A percentile compares a stretch with the other conserved stretches of the same genome.
phyloP scores from a whole-genome alignment of 2,329 filamentous ascomycete species.

The Anthostomella pinea region DNA sequence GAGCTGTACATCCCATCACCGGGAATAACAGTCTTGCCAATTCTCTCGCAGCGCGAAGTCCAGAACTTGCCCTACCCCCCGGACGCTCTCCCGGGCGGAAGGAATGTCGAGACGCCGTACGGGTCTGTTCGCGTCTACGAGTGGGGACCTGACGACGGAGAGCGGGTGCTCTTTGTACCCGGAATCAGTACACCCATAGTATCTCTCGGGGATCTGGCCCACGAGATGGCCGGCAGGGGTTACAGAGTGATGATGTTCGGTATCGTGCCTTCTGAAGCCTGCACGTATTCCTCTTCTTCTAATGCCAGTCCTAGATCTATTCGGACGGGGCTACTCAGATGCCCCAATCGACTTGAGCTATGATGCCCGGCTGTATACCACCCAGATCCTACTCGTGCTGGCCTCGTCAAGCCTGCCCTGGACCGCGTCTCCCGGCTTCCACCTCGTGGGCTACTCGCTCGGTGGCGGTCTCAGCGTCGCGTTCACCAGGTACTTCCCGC shows the following conservation, averaged over 20 bases:
- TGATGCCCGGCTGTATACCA: slow-evolving; percentile 61
- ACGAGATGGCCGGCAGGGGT: slow-evolving; percentile 61
- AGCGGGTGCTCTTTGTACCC: slow-evolving; percentile 73
- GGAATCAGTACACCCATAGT: slow-evolving; percentile 79
- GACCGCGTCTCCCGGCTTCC: slow-evolving; percentile 53
- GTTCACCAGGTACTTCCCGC: slow-evolving; percentile 67
- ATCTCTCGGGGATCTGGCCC: slow-evolving; percentile 63
- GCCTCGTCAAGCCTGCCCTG: slow-evolving; percentile 60
- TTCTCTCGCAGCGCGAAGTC: neutral
- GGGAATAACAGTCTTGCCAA: neutral
- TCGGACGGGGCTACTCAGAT: slow-evolving; percentile 76
- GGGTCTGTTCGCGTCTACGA: slow-evolving; percentile 74
- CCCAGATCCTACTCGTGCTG: slow-evolving; percentile 64
- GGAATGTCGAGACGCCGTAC: slow-evolving; percentile 68
- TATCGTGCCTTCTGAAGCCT: slow-evolving; percentile 37
- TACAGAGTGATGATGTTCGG: slow-evolving; percentile 78
- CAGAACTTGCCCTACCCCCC: slow-evolving; percentile 61
- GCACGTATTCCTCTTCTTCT: slow-evolving; percentile 1
- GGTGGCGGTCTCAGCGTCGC: slow-evolving; percentile 71
- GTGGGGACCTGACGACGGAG: slow-evolving; percentile 70
- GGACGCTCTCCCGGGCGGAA: slow-evolving; percentile 64
- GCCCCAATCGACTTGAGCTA: slow-evolving; percentile 58
- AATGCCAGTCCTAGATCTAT: slow-evolving; percentile 52
- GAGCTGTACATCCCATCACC: slow-evolving; percentile 6
- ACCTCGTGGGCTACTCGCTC: slow-evolving; percentile 75